Conservation (phyloP, 768 basidiomycete genomes). For the Boletus sensibilis region DNA sequence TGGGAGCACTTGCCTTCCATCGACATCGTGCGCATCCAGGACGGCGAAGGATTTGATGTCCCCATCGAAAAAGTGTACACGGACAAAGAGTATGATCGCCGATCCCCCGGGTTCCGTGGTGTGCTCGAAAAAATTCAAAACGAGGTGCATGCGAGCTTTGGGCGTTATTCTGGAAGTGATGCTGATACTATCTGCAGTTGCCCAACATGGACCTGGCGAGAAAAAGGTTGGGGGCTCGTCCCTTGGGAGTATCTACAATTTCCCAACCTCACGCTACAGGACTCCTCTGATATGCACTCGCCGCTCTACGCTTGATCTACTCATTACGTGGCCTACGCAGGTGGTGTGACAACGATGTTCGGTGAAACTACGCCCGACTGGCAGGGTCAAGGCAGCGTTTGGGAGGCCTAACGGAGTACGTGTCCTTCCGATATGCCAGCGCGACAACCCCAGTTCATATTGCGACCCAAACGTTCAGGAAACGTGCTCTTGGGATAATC, state of each 20-base stretch:
- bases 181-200: conserved; percentile 44
- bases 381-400: conserved; percentile 78
- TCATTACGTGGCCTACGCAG: conserved; percentile 28
- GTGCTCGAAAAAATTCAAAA: conserved; percentile 74
- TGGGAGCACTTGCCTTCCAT: conserved; percentile 77
- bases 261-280: conserved; percentile 62
- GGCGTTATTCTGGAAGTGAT: neutral
- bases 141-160: conserved; percentile 41
- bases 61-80: conserved; percentile 54
- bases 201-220: conserved; percentile 93
- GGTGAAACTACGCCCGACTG: conserved; percentile 79
- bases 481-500: conserved; percentile 28
- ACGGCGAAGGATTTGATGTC: conserved; percentile 59
- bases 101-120: conserved; percentile 71
- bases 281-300: conserved; percentile 30
- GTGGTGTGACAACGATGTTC: conserved; percentile 53
- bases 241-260: conserved; percentile 82
- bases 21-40: conserved; percentile 74
- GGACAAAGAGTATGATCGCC: conserved; percentile 69
- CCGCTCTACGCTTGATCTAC: neutral
- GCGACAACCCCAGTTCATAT: conserved; percentile 76
- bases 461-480: conserved; percentile 44
- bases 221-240: conserved; percentile 90
- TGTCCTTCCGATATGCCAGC: conserved; percentile 79
- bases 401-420: conserved; percentile 94